phyloP scores from a whole-genome alignment of 257 asterid species.

The Primulina tabacum region DNA sequence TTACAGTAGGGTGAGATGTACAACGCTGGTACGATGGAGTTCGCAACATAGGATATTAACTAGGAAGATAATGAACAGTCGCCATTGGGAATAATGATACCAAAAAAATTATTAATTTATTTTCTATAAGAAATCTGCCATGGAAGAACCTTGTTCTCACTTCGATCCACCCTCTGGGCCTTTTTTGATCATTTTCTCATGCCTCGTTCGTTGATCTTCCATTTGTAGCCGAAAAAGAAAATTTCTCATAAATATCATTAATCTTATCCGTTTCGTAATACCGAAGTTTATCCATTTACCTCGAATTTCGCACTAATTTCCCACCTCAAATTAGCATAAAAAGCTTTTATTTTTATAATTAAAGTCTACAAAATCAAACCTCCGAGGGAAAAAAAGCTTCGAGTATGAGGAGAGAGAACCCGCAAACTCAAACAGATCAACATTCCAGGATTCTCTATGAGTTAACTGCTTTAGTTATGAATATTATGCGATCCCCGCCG shows the following conservation, averaged over 20 bases:
- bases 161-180: not conserved
- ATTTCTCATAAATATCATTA: not conserved
- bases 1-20: too few relatives aligned
- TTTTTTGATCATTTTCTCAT: not conserved
- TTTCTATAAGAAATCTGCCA: constrained; percentile 4
- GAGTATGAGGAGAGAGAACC: constrained; percentile 33
- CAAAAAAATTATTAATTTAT: too few relatives aligned
- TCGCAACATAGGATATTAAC: not conserved
- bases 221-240: not conserved
- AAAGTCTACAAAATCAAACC: not conserved
- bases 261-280: not conserved
- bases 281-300: constrained; percentile 44
- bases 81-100: not conserved
- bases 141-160: not conserved
- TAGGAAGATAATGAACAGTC: constrained; percentile 8
- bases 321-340: not conserved
- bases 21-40: too few relatives aligned
- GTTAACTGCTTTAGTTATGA: constrained; percentile 39
- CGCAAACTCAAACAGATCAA: constrained; percentile 29
- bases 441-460: constrained; percentile 39
- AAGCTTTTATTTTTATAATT: not conserved
- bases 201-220: not conserved
- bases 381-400: not conserved
- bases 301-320: constrained; percentile 33
- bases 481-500: constrained; percentile 42